Base-by-base conservation (phyloP, 2,329 filamentous ascomycete genomes). In the Meredithiella fracta region DNA sequence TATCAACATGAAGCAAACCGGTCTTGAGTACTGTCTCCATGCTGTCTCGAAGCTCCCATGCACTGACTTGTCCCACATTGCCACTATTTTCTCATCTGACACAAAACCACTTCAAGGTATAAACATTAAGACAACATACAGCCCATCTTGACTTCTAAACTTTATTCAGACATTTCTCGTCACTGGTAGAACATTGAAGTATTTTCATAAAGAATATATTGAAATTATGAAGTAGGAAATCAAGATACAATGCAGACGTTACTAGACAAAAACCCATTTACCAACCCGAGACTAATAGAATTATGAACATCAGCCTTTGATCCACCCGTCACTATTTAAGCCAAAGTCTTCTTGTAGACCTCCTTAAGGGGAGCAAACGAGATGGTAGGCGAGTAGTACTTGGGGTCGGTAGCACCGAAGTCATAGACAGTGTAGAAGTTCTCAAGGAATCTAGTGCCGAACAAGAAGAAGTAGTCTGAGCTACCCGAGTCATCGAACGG, bases 381-480 rank as follows among this genome's bases (percentile, higher is more conserved):
- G 9, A 65, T 25, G 0, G 44, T 59, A 15, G 64, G 62, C 0
- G 15, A 1, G 1, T 59, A 58, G 1, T 58, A 47, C 2, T 22
- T 4, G 5, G 60, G 57, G 47, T 60, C 40, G 34, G 47, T 53
- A 6, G 51, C 44, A 0, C 67, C 65, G 38, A 64, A 68, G 58
- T 69, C 63, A 59, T 61, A 68, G 1, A 67, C 59, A 0, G 65
- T 66, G 55, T 69, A 69, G 29, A 67, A 64, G 56, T 64, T 65
- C 11, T 59, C 37, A 54, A 69, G 49, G 44, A 68, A 62, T 6
- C 61, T 44, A 0, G 54, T 55, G 0, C 67, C 67, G 11, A 69
- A 55, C 7, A 69, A 61, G n/a, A 62, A 63, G 50, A 66, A 64
- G 52, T 62, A 60, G 26, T 58, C 51, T 6, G 63, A 53, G 5